A percentile compares a stretch with the other conserved stretches of the same genome.
Conservation (phyloP, 495 filamentous ascomycete species). For the Aspergillus leporis region DNA sequence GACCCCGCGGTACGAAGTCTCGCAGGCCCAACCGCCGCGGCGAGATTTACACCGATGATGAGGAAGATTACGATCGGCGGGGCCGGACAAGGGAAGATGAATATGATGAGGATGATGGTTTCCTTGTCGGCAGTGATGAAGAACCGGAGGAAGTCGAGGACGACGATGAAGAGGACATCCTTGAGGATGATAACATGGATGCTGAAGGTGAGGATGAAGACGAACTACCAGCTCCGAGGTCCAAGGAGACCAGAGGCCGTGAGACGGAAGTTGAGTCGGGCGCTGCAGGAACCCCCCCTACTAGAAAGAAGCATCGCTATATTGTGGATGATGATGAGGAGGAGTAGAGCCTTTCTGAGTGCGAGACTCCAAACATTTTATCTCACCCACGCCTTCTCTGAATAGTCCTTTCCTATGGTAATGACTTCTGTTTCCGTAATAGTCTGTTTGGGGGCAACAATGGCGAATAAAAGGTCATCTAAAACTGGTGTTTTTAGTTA, state of each 20-base stretch:
- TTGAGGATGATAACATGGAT: slow-evolving; percentile 59
- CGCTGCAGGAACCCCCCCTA: slow-evolving; percentile 35
- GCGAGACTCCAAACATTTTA: background rate
- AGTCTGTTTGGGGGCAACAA: slow-evolving; percentile 1
- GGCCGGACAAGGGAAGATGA: slow-evolving; percentile 71
- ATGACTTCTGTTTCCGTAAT: slow-evolving; percentile 16
- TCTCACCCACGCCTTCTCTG: slow-evolving; percentile 1
- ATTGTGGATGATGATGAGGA: slow-evolving; percentile 51
- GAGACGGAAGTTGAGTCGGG: slow-evolving; percentile 19
- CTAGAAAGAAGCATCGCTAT: slow-evolving; percentile 48
- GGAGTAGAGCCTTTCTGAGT: slow-evolving; percentile 25
- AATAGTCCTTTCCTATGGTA: slow-evolving; percentile 11
- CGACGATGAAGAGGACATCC: slow-evolving; percentile 64
- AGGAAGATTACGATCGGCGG: slow-evolving; percentile 63
- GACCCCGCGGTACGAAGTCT: slow-evolving; percentile 43
- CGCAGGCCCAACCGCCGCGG: slow-evolving; percentile 48
- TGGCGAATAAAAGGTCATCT: slow-evolving; percentile 11
- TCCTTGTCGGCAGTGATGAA: slow-evolving; percentile 74
- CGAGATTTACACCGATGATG: slow-evolving; percentile 57
- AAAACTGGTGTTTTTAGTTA: background rate
- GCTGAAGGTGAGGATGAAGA: slow-evolving; percentile 58
- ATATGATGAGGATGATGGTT: slow-evolving; percentile 80
- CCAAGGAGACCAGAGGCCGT: slow-evolving; percentile 23
- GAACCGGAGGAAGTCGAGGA: slow-evolving; percentile 60
- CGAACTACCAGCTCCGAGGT: slow-evolving; percentile 25